These are phyloP conservation scores for Aurantiochytrium sp. DNA, from an alignment of 108 stramenopile species.

Conservation along the genomic window DNA sequence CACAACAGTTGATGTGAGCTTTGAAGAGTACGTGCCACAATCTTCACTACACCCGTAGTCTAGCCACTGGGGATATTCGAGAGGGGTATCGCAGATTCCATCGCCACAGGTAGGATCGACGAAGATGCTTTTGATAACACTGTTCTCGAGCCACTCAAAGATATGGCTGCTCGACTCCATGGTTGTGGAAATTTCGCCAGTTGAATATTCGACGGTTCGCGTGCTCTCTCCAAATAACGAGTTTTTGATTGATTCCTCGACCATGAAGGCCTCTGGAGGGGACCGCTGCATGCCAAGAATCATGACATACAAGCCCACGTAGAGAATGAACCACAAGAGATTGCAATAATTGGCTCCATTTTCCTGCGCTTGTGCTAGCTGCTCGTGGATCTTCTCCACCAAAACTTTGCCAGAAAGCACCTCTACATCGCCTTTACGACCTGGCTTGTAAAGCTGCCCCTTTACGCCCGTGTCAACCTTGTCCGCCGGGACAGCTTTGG, in stretches of 20 bases:
- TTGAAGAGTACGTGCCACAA: background rate
- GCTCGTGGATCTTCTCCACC: background rate
- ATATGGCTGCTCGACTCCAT: background rate
- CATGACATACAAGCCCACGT: background rate
- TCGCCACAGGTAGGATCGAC: background rate
- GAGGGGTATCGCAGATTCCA: background rate
- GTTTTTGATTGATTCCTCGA: background rate
- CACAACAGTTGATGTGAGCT: background rate
- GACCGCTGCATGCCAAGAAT: background rate
- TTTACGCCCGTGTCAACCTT: no score
- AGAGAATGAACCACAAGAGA: background rate
- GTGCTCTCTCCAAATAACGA: background rate
- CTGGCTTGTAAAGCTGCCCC: no score
- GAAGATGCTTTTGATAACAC: background rate
- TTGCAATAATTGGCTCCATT: conserved; percentile 1
- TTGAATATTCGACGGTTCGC: background rate
- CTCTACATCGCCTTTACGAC: background rate
- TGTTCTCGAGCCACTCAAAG: background rate
- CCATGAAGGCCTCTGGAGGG: background rate
- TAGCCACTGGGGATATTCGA: background rate
- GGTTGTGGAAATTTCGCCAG: background rate
- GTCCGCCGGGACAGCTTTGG: no score
- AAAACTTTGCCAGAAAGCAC: background rate
- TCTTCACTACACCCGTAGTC: background rate
- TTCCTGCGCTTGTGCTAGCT: background rate